phyloP scores from a whole-genome alignment of 768 basidiomycete species.

The Cystofilobasidium capitatum region DNA sequence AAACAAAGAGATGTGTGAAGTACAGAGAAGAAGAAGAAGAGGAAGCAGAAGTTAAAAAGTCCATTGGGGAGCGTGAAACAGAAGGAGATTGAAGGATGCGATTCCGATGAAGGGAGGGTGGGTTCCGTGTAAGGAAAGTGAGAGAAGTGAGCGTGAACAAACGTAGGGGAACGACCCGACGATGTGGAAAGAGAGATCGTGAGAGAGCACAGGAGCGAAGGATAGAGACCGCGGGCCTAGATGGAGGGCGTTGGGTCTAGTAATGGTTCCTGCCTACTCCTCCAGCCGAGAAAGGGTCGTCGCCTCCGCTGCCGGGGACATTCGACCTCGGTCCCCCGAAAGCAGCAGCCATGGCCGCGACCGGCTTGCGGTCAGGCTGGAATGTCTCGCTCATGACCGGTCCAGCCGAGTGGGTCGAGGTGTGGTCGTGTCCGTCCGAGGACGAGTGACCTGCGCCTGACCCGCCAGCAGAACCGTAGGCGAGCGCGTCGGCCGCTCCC shows the following conservation, averaged over 20 bases:
- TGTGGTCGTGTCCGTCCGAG: neutral
- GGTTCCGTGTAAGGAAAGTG: no score
- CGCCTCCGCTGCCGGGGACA: neutral
- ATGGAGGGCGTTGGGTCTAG: neutral
- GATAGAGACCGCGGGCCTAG: neutral
- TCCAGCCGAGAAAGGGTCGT: slow-evolving; percentile 3
- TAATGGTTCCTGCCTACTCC: neutral
- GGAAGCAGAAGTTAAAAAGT: no score
- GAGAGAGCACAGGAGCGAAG: neutral
- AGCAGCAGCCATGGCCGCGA: neutral
- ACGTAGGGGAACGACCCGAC: no score
- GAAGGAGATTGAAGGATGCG: no score
- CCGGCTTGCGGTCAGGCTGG: neutral
- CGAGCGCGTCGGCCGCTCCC: neutral
- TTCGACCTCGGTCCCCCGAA: slow-evolving; percentile 1
- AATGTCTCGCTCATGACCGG: neutral
- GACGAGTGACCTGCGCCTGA: neutral
- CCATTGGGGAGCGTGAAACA: no score
- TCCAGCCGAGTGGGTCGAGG: neutral
- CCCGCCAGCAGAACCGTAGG: neutral
- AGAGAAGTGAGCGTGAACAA: no score
- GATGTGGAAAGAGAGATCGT: neutral
- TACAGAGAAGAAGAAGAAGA: no score
- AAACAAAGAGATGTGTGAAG: no score
- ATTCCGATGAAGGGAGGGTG: no score